These are phyloP conservation scores for Phytopythium kandeliae DNA, from an alignment of 352 stramenopile species.

Conservation along the genomic window DNA sequence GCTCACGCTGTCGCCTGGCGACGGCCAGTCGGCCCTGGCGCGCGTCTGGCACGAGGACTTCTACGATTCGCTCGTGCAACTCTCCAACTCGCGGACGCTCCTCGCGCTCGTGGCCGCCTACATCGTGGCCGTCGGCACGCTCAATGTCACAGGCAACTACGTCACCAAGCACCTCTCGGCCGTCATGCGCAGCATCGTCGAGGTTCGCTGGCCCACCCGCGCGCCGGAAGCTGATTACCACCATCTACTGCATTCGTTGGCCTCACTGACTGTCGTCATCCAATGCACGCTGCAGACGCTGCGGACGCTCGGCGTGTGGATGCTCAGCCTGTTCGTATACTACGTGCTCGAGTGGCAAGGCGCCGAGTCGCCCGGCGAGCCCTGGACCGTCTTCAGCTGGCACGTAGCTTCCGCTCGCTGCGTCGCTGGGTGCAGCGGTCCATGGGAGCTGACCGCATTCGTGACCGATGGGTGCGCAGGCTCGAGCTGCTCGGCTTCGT, in stretches of 20 bases:
- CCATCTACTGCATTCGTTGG: too few relatives aligned
- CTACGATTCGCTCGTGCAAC: constrained; percentile 68
- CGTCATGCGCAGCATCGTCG: constrained; percentile 76
- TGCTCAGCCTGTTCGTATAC: constrained; percentile 69
- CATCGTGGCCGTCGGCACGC: constrained; percentile 65
- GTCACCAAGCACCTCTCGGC: constrained; percentile 83
- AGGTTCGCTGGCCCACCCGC: constrained; percentile 24
- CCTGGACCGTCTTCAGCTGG: constrained; percentile 71
- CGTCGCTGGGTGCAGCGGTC: too few relatives aligned
- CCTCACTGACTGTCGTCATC: too few relatives aligned
- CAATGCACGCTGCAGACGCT: constrained; percentile 69
- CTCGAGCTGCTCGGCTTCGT: constrained; percentile 69
- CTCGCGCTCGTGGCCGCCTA: constrained; percentile 51
- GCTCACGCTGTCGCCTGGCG: constrained; percentile 51
- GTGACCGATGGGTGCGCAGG: too few relatives aligned
- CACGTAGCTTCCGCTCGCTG: too few relatives aligned
- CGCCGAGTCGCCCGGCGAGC: constrained; percentile 50
- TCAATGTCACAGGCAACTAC: constrained; percentile 82
- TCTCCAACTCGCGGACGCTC: constrained; percentile 61
- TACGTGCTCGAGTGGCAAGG: constrained; percentile 72
- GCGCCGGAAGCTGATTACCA: too few relatives aligned
- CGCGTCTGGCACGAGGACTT: constrained; percentile 84
- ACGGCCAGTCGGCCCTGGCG: constrained; percentile 33
- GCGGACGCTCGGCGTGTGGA: constrained; percentile 74
- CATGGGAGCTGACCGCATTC: too few relatives aligned